These are phyloP conservation scores for Brassica balearica DNA, from an alignment of 441 rosid species.

Conservation along the genomic window DNA sequence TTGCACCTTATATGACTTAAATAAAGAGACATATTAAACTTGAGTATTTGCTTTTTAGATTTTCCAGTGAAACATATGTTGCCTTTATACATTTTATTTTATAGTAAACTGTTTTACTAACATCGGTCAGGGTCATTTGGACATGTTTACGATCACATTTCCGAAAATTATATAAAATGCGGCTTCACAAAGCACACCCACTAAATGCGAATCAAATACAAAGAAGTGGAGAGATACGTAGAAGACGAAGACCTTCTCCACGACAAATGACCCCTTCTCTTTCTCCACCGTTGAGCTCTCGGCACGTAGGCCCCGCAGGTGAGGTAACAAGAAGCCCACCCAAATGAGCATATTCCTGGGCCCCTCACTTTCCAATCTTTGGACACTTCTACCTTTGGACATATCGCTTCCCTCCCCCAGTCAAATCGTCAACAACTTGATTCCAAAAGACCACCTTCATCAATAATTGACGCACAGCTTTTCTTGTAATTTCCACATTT, in stretches of 20 bases:
- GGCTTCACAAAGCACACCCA: constrained; percentile 21
- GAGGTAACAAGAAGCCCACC: constrained; percentile 29
- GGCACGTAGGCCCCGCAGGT: constrained; percentile 10
- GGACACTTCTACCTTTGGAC: constrained; percentile 30
- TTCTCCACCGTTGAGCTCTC: constrained; percentile 45
- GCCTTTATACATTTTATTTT: neutral
- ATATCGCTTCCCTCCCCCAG: neutral
- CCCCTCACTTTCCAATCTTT: constrained; percentile 6
- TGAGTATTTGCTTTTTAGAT: neutral
- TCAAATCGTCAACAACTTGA: constrained; percentile 12
- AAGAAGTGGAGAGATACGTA: neutral
- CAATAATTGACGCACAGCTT: constrained; percentile 28
- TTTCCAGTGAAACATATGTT: neutral
- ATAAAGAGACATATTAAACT: constrained; percentile 15
- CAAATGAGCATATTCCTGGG: constrained; percentile 1
- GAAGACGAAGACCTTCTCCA: constrained; percentile 27
- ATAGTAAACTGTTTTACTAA: neutral
- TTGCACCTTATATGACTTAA: constrained; percentile 13
- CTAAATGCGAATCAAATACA: constrained; percentile 38
- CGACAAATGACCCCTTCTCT: constrained; percentile 28
- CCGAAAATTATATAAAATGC: neutral
- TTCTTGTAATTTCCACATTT: constrained; percentile 17
- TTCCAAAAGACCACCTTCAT: constrained; percentile 16
- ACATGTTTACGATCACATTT: neutral
- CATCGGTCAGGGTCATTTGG: neutral